Percentiles rank a stretch among this genome's conserved stretches.
These are phyloP conservation scores for Ogataea trehalophila DNA, from an alignment of 805 yeast genomes.

Conservation along the genomic window DNA sequence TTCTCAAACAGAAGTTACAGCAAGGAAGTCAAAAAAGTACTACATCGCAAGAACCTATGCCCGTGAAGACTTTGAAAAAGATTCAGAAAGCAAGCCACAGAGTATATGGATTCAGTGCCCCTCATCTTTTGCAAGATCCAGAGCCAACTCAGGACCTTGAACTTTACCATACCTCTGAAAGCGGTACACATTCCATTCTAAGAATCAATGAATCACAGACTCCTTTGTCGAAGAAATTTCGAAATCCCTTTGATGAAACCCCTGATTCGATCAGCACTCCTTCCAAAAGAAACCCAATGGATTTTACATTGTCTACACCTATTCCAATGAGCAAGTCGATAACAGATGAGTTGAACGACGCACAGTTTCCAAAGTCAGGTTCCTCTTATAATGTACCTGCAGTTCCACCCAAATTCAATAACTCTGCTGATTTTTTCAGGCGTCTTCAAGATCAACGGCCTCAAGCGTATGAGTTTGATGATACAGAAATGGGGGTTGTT, in stretches of 20 bases:
- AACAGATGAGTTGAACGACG: background rate
- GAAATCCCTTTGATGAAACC: conserved; percentile 35
- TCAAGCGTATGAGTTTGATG: conserved; percentile 19
- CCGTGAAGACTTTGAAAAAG: too few relatives aligned
- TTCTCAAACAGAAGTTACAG: too few relatives aligned
- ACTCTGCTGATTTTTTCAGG: conserved; percentile 22
- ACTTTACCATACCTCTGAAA: too few relatives aligned
- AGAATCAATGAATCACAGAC: conserved; percentile 17
- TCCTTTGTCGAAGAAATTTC: conserved; percentile 26
- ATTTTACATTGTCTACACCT: conserved; percentile 3
- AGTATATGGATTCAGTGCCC: too few relatives aligned
- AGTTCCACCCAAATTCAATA: background rate
- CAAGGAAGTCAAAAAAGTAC: too few relatives aligned
- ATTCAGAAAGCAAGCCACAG: too few relatives aligned
- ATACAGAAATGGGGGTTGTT: conserved; percentile 24
- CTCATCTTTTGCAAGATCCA: too few relatives aligned
- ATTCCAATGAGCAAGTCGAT: background rate
- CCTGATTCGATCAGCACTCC: conserved; percentile 20
- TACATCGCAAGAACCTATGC: too few relatives aligned
- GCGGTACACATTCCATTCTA: background rate
- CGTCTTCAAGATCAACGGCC: conserved; percentile 17
- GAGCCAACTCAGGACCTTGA: too few relatives aligned
- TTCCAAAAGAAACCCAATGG: background rate
- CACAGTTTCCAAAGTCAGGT: background rate
- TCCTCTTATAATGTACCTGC: background rate